Evolutionary conservation across 2,329 filamentous ascomycete genomes (phyloP), one percentile per base, ranked within the genome.

Genomic region (Colletotrichum sp.): DNA sequence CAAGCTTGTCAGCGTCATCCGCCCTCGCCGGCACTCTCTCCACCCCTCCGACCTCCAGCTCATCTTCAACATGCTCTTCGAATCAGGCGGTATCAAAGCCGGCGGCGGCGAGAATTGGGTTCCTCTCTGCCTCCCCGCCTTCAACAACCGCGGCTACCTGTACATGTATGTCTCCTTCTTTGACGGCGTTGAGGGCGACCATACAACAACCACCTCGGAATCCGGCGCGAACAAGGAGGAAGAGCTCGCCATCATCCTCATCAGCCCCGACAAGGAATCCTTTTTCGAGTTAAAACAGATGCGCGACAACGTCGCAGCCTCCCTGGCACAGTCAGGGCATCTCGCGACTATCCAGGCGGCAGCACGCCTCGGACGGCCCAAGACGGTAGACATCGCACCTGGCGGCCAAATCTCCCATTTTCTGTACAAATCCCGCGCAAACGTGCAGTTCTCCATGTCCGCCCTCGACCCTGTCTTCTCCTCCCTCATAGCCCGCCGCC

Each of bases 111-210:
- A 99, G 84, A 98, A 96, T 81, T 99, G 97, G 97, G 96, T 99
- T 64, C 97, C 97, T 0, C 89, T 99, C 8, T 99, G 97, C 81
- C 90, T 99, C 4, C 98, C 97, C 1, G 96, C 96, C 7, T 99
- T 99, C 87, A 99, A 99, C 86, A 99, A 95, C 83, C 95, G 93
- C 68, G 98, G 97, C 30, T 99, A 98, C 82, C 90, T 99, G 2
- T 98, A 99, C 87, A 99, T 99, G 96, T 99, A 99, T 82, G 97
- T 99, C 82, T 98, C 95, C 87, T 99, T 99, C 83, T 91, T 99
- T 77, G 93, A 95, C 79, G 88, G 91, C 48, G 87, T 89, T 59
- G 84, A 88, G 28, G 87, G 86, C 84, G 76, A 80, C 68, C 78
- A 87, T 77, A 79, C 82, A 36, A 83, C 86, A 48, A 64, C 30